phyloP scores from a whole-genome alignment of 1,139 yeast species.

The Taphrina deformans region DNA sequence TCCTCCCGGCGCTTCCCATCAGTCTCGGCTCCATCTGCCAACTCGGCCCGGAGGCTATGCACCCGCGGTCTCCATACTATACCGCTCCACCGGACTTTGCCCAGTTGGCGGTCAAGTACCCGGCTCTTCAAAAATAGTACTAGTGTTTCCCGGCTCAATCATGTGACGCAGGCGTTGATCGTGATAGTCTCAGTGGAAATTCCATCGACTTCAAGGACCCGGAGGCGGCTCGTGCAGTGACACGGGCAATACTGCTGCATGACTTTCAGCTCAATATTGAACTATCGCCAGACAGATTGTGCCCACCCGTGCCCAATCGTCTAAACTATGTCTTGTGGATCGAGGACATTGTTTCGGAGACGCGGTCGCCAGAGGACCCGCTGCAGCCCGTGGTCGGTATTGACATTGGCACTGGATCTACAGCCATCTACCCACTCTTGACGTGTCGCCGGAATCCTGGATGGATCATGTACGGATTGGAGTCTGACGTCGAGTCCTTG shows the following conservation, averaged over 20 bases:
- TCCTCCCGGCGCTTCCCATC: neutral
- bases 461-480: slow-evolving; percentile 41
- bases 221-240: slow-evolving; percentile 38
- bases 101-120: slow-evolving; percentile 11
- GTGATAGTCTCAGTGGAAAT: slow-evolving; percentile 9
- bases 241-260: slow-evolving; percentile 36
- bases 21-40: neutral
- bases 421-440: slow-evolving; percentile 40
- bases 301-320: slow-evolving; percentile 41
- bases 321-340: slow-evolving; percentile 40
- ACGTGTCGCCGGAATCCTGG: slow-evolving; percentile 35
- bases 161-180: neutral
- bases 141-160: neutral
- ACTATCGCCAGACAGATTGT: slow-evolving; percentile 38
- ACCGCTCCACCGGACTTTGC: slow-evolving; percentile 27
- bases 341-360: slow-evolving; percentile 38
- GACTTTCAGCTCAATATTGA: slow-evolving; percentile 38
- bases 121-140: slow-evolving; percentile 24
- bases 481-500: slow-evolving; percentile 38
- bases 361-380: neutral
- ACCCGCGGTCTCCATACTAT: slow-evolving; percentile 17
- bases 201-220: slow-evolving; percentile 38
- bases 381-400: slow-evolving; percentile 31
- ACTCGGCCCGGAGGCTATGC: slow-evolving; percentile 1
- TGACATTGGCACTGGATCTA: slow-evolving; percentile 41